phyloP scores from a whole-genome alignment of 805 yeast genomes.

The Pichia pseudocactophila region DNA sequence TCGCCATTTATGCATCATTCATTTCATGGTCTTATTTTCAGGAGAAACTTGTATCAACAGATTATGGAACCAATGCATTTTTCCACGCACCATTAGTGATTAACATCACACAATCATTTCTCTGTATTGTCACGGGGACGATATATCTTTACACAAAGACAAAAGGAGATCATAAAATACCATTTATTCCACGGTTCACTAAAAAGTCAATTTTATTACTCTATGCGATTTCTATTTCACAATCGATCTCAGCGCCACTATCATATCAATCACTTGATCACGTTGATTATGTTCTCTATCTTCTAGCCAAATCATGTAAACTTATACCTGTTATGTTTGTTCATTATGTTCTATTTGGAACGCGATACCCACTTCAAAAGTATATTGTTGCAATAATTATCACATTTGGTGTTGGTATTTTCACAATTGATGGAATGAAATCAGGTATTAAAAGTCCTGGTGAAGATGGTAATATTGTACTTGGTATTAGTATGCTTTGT shows the following conservation, averaged over 20 bases:
- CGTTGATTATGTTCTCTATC: constrained; percentile 76
- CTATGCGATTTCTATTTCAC: constrained; percentile 57
- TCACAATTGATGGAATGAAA: constrained; percentile 44
- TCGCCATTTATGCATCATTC: constrained; percentile 80
- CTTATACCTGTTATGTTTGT: constrained; percentile 90
- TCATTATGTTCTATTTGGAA: constrained; percentile 61
- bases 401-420: constrained; percentile 73
- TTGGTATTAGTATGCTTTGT: constrained; percentile 55
- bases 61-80: constrained; percentile 42
- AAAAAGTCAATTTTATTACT: constrained; percentile 24
- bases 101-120: constrained; percentile 61
- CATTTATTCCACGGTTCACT: constrained; percentile 27
- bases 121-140: constrained; percentile 64
- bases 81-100: constrained; percentile 77
- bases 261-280: constrained; percentile 72
- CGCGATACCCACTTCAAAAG: constrained; percentile 65
- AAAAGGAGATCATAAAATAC: background rate
- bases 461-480: constrained; percentile 31
- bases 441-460: constrained; percentile 42
- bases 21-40: constrained; percentile 89
- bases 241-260: constrained; percentile 74
- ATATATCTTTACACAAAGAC: constrained; percentile 39
- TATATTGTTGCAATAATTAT: constrained; percentile 70
- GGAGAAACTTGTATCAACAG: constrained; percentile 72
- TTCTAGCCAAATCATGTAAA: constrained; percentile 89